Evolutionary conservation across 2,329 filamentous ascomycete species (phyloP), one percentile per base, ranked within the genome.

Genomic region (Nigrospora sphaerica): DNA sequence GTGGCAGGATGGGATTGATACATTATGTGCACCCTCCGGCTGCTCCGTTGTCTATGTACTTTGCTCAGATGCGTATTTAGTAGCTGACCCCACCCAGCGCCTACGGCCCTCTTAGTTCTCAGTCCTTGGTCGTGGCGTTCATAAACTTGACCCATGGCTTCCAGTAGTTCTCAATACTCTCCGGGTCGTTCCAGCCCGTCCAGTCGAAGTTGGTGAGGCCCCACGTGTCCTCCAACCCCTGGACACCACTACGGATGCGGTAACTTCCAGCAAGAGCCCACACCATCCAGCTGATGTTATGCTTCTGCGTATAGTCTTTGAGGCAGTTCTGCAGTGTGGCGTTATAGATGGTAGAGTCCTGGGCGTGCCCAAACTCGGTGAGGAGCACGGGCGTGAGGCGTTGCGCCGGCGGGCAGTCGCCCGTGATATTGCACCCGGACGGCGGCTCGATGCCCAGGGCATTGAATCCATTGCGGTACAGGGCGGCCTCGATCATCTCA

Each of bases 401-500:
- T 38, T 61, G 57, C 6, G 65, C 58, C 7, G 57, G 47, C 13
- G 60, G 55, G 17, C 68, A 68, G 14, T 62, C 61, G 2, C 57
- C 54, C 23, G 69, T 66, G 46, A 72, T 59, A 2, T 48, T 67
- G 65, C 71, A 58, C 55, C 65, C 64, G 58, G 69, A 3, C 52
- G 73, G 57, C 51, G 64, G 45, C 53, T 63, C 57, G 57, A 73
- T 56, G 60, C 63, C 55, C 50, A 72, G 57, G 40, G 63, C 73
- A 50, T 76, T 74, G 63, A 75, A 75, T 3, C 73, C 73, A 47
- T 67, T 70, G 39, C 68, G 66, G 61, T 74, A 77, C 34, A 77
- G 59, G 13, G 62, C 64, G 10, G 72, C 72, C 58, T 73, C 64
- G 59, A 75, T 69, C 46, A 72, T 64, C 14, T 63, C 62, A 57